phyloP scores from a whole-genome alignment of 2,329 filamentous ascomycete genomes.

The Ceratocystiopsis minuta region DNA sequence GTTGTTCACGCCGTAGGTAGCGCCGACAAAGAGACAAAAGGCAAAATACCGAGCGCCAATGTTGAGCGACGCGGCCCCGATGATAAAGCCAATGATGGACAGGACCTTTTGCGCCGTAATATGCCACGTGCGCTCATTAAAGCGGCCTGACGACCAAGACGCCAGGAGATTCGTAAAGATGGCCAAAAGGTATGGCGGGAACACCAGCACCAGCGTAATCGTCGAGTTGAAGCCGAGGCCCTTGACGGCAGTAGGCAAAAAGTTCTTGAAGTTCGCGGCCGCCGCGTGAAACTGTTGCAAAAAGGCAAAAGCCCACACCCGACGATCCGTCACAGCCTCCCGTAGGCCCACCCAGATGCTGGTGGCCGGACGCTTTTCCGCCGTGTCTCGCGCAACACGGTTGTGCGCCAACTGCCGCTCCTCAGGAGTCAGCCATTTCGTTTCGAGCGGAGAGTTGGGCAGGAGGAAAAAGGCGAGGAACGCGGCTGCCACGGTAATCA shows the following conservation, averaged over 20 bases:
- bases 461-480: constrained; percentile 21
- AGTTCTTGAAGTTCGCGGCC: constrained; percentile 42
- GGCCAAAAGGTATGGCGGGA: constrained; percentile 45
- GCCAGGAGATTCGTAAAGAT: constrained; percentile 45
- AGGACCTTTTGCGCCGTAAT: constrained; percentile 17
- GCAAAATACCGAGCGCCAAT: too few relatives aligned
- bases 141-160: constrained; percentile 53
- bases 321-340: too few relatives aligned
- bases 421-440: constrained; percentile 24
- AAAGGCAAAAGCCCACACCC: constrained; percentile 36
- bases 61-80: too few relatives aligned
- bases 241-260: constrained; percentile 49
- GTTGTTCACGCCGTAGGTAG: too few relatives aligned
- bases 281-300: constrained; percentile 27
- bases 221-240: constrained; percentile 46
- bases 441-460: constrained; percentile 39
- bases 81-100: too few relatives aligned
- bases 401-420: constrained; percentile 26
- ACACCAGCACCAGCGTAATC: constrained; percentile 42
- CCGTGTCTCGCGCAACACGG: constrained; percentile 30
- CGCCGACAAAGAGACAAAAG: too few relatives aligned
- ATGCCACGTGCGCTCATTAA: constrained; percentile 54
- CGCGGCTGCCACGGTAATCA: constrained; percentile 7
- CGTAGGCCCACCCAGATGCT: too few relatives aligned
- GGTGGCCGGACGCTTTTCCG: constrained; percentile 33